Evolutionary conservation across 805 yeast species (phyloP), one percentile per base, ranked within the genome.

Genomic region (Pichia californica): DNA sequence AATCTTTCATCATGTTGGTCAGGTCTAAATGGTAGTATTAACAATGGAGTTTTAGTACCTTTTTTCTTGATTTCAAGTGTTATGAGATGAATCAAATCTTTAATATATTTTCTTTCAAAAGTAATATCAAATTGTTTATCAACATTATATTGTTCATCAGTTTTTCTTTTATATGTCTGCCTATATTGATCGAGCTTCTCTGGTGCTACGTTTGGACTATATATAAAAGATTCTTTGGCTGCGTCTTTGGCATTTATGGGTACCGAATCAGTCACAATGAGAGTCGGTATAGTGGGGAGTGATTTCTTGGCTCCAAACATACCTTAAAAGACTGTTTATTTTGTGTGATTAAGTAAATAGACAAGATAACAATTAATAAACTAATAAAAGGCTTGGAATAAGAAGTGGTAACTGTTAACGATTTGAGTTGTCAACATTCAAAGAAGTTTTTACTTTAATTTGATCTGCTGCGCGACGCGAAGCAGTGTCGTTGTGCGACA

Each of bases 1-100:
- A 88, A 67, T 37, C 75, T 78, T 33, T 68, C 64, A 55, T 83
- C 88, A 40, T 76, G 74, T 43, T 77, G 74, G 47, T 78, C 77
- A 1, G 89, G 83, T 42, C 95, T 64, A 63, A 82, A 86, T 0
- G 96, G 93, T 30, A 88, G 69, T 52, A 88, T 69, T 1, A 88
- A 60, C 43, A 80, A 80, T 7, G 94, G 94, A 0, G 86, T 75
- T 53, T 80, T 77, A 2, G 84, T 66, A 23, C 89, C 93, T 44
- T 79, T 71, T 9, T 67, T 66, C 57, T 88, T 88, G 49, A 88
- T 62, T 47, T 83, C 88, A 5, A 76, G 74, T 0, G 96, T 86
- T 35, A 87, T 76, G 21, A 71, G 55, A 59, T 84, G 93, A 31
- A 88, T 73, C 23, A 83, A 68, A 25, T 76, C 77, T 56, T 81